Conservation (phyloP, 768 basidiomycete genomes). For the Lactarius tabidus region DNA sequence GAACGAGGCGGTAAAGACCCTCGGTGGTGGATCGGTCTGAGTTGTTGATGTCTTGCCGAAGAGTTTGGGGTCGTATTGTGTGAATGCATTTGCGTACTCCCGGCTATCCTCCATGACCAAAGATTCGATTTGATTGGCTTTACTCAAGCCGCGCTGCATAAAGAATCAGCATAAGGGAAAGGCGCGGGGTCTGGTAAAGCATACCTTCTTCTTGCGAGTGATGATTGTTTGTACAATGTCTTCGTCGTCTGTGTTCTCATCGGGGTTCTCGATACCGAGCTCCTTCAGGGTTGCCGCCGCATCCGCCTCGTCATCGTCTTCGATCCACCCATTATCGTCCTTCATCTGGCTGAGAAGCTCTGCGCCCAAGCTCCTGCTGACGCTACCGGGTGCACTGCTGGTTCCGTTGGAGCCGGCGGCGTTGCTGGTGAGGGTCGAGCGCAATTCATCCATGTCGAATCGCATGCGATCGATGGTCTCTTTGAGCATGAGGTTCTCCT, state of each 20-base stretch:
- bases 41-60: constrained; percentile 44
- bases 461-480: constrained; percentile 95
- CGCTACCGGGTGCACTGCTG: constrained; percentile 50
- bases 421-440: constrained; percentile 43
- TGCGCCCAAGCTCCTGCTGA: constrained; percentile 73
- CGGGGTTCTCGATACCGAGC: constrained; percentile 42
- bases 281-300: constrained; percentile 33
- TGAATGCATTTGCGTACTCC: constrained; percentile 71
- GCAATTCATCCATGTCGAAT: constrained; percentile 91
- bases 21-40: constrained; percentile 63
- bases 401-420: constrained; percentile 38
- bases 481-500: constrained; percentile 87
- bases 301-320: constrained; percentile 37
- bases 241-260: constrained; percentile 57
- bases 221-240: constrained; percentile 87
- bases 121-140: constrained; percentile 47
- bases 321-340: constrained; percentile 37
- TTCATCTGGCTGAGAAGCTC: constrained; percentile 66
- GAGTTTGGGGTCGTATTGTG: constrained; percentile 61
- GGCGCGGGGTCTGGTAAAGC: constrained; percentile 18
- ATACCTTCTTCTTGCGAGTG: constrained; percentile 72
- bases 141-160: constrained; percentile 44
- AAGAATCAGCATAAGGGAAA: neutral
- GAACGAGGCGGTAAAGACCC: constrained; percentile 43
- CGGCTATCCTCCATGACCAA: constrained; percentile 54